A percentile compares a stretch with the other conserved stretches of the same genome.
phyloP scores from a whole-genome alignment of 139 green algal species.

The Asterochloris sp. region DNA sequence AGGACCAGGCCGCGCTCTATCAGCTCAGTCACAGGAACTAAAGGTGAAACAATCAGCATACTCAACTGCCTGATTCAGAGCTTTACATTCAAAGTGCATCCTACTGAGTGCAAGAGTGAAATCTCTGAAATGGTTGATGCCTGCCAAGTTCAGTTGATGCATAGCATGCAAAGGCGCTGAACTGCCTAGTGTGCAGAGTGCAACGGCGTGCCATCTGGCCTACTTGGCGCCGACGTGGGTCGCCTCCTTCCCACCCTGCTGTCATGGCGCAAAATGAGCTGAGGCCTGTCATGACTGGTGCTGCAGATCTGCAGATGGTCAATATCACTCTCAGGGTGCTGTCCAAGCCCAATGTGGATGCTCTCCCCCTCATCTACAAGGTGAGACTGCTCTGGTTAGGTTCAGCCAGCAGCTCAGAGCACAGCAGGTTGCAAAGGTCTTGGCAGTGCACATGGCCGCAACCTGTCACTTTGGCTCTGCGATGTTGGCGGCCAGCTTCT shows the following conservation, averaged over 20 bases:
- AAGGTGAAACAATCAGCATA: slow-evolving; percentile 53
- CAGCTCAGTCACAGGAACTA: slow-evolving; percentile 96
- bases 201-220: background rate
- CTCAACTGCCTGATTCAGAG: background rate
- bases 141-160: background rate
- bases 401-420: background rate
- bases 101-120: background rate
- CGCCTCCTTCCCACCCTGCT: background rate
- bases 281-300: background rate
- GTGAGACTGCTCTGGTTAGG: slow-evolving; percentile 23
- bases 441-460: background rate
- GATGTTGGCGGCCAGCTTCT: background rate
- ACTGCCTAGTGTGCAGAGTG: background rate
- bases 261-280: background rate
- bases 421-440: background rate
- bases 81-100: background rate
- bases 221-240: no score
- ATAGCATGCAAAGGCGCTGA: background rate
- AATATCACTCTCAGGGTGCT: slow-evolving; percentile 97
- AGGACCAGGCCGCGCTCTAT: slow-evolving; percentile 89
- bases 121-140: background rate
- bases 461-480: background rate
- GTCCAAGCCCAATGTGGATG: slow-evolving; percentile 82
- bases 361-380: slow-evolving; percentile 87
- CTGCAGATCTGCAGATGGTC: slow-evolving; percentile 98